Evolutionary conservation across 768 basidiomycete species (phyloP).

Genomic region (Tylopilus cervinicoccineus): DNA sequence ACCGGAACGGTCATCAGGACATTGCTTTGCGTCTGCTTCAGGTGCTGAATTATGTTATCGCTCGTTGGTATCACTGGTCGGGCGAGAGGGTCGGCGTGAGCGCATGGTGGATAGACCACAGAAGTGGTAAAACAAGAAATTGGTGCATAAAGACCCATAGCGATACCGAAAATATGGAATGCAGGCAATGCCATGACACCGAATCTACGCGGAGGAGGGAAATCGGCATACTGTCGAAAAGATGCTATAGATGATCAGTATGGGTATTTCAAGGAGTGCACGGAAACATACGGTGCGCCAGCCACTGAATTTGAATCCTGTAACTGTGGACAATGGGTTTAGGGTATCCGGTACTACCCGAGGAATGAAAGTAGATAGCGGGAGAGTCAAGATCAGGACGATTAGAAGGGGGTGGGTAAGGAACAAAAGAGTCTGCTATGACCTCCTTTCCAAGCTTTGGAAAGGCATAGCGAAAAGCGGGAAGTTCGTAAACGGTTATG

Average conservation of each 20-base stretch:
- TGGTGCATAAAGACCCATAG: slow-evolving; percentile 15
- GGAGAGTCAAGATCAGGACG: slow-evolving; percentile 31
- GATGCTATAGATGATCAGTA: slow-evolving; percentile 4
- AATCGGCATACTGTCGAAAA: not conserved
- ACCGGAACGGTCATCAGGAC: slow-evolving; percentile 35
- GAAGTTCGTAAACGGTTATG: slow-evolving; percentile 17
- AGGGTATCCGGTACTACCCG: slow-evolving; percentile 49
- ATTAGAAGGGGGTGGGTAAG: slow-evolving; percentile 10
- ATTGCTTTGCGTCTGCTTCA: slow-evolving; percentile 26
- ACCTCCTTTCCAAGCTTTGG: slow-evolving; percentile 38
- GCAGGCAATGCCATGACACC: slow-evolving; percentile 26
- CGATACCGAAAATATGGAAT: slow-evolving; percentile 24
- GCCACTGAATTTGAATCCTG: slow-evolving; percentile 33
- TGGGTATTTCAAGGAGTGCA: not conserved
- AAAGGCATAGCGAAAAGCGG: slow-evolving; percentile 29
- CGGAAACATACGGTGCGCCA: slow-evolving; percentile 29
- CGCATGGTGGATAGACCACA: slow-evolving; percentile 27
- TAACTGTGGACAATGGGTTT: slow-evolving; percentile 41
- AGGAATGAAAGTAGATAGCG: slow-evolving; percentile 46
- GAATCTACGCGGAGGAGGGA: slow-evolving; percentile 16
- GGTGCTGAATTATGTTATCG: slow-evolving; percentile 36
- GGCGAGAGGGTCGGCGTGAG: slow-evolving; percentile 13
- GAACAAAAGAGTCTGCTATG: slow-evolving; percentile 12
- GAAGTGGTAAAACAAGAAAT: slow-evolving; percentile 13
- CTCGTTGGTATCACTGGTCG: slow-evolving; percentile 37